phyloP scores from a whole-genome alignment of 179 eudicot genomes.

The Beta macrorhiza region DNA sequence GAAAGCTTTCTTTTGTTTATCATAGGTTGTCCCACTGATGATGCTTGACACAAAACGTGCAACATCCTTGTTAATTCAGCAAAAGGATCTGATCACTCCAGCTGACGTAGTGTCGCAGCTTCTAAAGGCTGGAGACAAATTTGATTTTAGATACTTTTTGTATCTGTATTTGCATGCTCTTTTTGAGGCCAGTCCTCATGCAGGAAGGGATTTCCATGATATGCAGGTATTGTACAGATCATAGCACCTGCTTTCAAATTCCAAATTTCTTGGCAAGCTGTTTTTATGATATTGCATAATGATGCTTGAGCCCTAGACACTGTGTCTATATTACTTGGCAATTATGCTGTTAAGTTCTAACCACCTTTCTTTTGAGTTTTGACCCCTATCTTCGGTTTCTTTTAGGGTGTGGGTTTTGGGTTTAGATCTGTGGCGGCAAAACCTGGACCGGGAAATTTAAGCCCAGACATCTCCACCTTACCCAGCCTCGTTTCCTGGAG shows the following conservation, averaged over 20 bases:
- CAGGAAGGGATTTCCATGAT: constrained; percentile 91
- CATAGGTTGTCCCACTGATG: constrained; percentile 89
- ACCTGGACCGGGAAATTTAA: not conserved
- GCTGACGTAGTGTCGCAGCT: constrained; percentile 87
- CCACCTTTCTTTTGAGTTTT: not conserved
- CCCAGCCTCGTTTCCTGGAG: not conserved
- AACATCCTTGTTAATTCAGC: constrained; percentile 66
- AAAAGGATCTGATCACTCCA: constrained; percentile 70
- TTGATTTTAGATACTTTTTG: constrained; percentile 64
- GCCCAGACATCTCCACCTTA: not conserved
- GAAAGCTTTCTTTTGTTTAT: constrained; percentile 16
- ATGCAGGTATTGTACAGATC: constrained; percentile 65
- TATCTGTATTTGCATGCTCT: constrained; percentile 73
- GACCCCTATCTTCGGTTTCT: not conserved
- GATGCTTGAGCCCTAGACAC: not conserved
- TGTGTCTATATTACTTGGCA: not conserved
- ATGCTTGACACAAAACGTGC: constrained; percentile 80
- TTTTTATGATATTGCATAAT: not conserved
- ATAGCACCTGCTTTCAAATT: constrained; percentile 1
- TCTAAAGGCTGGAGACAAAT: constrained; percentile 56
- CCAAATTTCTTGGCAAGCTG: not conserved
- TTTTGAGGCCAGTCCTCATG: constrained; percentile 83
- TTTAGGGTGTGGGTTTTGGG: not conserved
- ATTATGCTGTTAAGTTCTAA: not conserved
- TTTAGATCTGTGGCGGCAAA: not conserved